phyloP scores from a whole-genome alignment of 2,329 filamentous ascomycete species.

The Beauveria brongniartii region DNA sequence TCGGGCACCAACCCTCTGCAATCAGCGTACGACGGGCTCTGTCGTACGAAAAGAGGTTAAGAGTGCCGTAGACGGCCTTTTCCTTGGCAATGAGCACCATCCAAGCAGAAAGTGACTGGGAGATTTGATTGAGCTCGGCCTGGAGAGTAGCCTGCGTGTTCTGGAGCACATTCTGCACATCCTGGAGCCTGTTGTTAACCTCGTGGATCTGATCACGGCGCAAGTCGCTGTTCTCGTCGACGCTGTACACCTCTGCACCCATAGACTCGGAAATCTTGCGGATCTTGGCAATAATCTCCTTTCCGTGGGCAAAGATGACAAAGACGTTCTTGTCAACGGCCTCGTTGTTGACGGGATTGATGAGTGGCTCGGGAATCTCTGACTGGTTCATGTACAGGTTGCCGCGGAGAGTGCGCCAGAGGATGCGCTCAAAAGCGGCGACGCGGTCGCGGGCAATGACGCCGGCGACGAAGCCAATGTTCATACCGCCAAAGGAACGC shows the following conservation, averaged over 20 bases:
- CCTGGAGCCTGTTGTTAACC: conserved; percentile 86
- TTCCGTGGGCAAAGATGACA: conserved; percentile 97
- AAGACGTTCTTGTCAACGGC: conserved; percentile 95
- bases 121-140: conserved; percentile 88
- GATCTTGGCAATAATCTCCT: conserved; percentile 97
- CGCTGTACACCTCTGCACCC: conserved; percentile 89
- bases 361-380: conserved; percentile 87
- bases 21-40: conserved; percentile 92
- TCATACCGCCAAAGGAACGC: conserved; percentile 91
- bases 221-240: conserved; percentile 95
- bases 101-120: conserved; percentile 87
- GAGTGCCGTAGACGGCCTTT: conserved; percentile 91
- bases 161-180: conserved; percentile 83
- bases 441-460: conserved; percentile 92
- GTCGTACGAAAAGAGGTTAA: conserved; percentile 96
- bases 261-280: conserved; percentile 98
- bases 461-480: conserved; percentile 96
- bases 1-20: conserved; percentile 95
- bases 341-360: conserved; percentile 90
- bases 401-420: conserved; percentile 93
- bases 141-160: conserved; percentile 95
- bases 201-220: conserved; percentile 94
- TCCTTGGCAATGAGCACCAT: conserved; percentile 98
- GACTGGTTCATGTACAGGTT: conserved; percentile 99
- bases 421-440: conserved; percentile 89